A percentile compares a stretch with the other conserved stretches of the same genome.
phyloP scores from a whole-genome alignment of 257 asterid species.

The Rhazya stricta region DNA sequence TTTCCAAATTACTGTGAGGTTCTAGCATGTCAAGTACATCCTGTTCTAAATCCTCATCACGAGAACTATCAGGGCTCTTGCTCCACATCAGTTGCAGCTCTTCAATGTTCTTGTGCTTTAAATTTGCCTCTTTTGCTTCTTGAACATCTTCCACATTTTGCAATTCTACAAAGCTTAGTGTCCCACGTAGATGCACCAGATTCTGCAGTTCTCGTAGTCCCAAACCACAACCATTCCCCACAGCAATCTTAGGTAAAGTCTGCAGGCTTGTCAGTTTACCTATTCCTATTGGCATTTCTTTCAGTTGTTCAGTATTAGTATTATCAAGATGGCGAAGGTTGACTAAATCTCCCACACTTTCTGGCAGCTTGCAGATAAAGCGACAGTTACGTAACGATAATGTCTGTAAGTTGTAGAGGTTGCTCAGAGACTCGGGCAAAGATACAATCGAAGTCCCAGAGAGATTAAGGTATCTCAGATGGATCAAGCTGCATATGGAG shows the following conservation, averaged over 20 bases:
- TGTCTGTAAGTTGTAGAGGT: constrained; percentile 34
- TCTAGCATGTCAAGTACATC: constrained; percentile 45
- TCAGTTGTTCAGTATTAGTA: constrained; percentile 49
- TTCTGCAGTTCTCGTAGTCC: constrained; percentile 40
- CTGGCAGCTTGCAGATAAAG: constrained; percentile 45
- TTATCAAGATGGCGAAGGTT: constrained; percentile 59
- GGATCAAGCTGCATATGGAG: constrained; percentile 24
- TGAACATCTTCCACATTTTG: constrained; percentile 48
- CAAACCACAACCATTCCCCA: constrained; percentile 43
- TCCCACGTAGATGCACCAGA: constrained; percentile 42
- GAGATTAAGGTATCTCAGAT: constrained; percentile 18
- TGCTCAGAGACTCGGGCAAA: constrained; percentile 19
- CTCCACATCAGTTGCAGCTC: constrained; percentile 58
- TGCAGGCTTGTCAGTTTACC: constrained; percentile 41
- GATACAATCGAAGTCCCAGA: constrained; percentile 7
- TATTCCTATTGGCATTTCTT: constrained; percentile 48
- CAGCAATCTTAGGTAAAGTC: constrained; percentile 50
- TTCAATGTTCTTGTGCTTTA: constrained; percentile 37
- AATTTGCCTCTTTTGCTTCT: constrained; percentile 51
- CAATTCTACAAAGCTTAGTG: constrained; percentile 47
- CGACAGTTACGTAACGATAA: constrained; percentile 51
- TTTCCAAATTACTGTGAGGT: constrained; percentile 47
- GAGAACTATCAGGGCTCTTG: constrained; percentile 25
- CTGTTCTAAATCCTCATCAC: constrained; percentile 28
- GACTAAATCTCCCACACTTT: constrained; percentile 41